phyloP scores from a whole-genome alignment of 2,329 filamentous ascomycete species.

The Penicillium fuscoglaucum region DNA sequence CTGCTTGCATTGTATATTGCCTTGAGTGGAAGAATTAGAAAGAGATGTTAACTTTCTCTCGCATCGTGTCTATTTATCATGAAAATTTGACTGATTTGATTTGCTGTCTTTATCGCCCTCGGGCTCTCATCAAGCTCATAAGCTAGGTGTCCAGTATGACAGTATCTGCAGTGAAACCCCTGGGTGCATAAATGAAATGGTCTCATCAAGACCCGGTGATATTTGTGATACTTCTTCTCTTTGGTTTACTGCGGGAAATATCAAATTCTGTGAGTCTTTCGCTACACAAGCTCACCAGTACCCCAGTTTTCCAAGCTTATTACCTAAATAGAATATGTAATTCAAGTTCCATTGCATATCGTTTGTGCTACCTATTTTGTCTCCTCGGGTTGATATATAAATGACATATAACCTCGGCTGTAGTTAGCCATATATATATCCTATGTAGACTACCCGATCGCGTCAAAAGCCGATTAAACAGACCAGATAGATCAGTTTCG shows the following conservation, averaged over 20 bases:
- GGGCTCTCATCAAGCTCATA: not conserved
- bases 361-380: not conserved
- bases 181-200: not conserved
- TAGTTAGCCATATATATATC: not conserved
- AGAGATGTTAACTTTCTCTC: not conserved
- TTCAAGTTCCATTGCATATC: not conserved
- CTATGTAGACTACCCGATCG: not conserved
- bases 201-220: not conserved
- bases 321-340: not conserved
- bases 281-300: not conserved
- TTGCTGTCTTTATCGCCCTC: not conserved
- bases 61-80: not conserved
- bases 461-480: too few relatives aligned
- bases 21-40: not conserved
- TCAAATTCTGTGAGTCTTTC: not conserved
- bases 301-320: not conserved
- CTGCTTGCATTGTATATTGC: not conserved
- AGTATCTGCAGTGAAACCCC: slow-evolving; percentile 4
- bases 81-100: not conserved
- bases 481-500: not conserved
- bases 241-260: not conserved
- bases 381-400: not conserved
- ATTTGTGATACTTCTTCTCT: not conserved
- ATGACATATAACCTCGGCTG: not conserved
- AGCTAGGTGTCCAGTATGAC: not conserved